Evolutionary conservation across 768 basidiomycete species (phyloP), one percentile per base, ranked within the genome.

Genomic region (Xanthoconium stramineum): DNA sequence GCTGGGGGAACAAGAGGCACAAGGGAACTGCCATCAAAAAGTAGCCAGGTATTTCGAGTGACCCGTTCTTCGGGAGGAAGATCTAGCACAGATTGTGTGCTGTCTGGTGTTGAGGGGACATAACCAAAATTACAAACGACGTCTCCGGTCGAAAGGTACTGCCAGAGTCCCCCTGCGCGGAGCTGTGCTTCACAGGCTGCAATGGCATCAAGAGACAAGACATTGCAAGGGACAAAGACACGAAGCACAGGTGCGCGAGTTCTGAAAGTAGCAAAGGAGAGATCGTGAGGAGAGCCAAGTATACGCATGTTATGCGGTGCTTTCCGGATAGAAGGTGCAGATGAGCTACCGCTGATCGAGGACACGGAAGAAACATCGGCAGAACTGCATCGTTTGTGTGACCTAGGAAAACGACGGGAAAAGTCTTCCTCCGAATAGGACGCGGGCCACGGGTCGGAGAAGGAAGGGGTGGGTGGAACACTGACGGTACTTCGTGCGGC

Each of bases 51-150:
- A 37, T 70, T 66, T n/a, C 63, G 59, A 43, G 61, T 57, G 35
- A 60, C 58, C 3, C 62, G 61, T 29, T 61, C 61, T 42, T 61
- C 67, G 47, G 56, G 56, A 29, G 50, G 55, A 55, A 58, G 53
- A 40, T 69, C 63, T 1, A 62, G 45, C 37, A 59, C 55, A n/a
- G 56, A 61, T 42, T 66, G 62, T 19, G 65, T 71, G 17, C 69
- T 65, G 6, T 71, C 55, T 12, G 71, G 59, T 0, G 65, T 65
- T 0, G 79, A 73, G 1, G 87, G 88, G 15, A 93, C 76, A 63
- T 84, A 91, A 7, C 91, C 91, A 45, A 93, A 77, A 69, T 93
- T 93, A 65, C 86, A 90, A 20, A 93, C 78, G 37, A 91, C 71
- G 62, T 93, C 91, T 1, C 91, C 91, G 0, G 78, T 79, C 2